phyloP scores from a whole-genome alignment of 2,329 filamentous ascomycete genomes.

The Pseudocercospora eumusae region DNA sequence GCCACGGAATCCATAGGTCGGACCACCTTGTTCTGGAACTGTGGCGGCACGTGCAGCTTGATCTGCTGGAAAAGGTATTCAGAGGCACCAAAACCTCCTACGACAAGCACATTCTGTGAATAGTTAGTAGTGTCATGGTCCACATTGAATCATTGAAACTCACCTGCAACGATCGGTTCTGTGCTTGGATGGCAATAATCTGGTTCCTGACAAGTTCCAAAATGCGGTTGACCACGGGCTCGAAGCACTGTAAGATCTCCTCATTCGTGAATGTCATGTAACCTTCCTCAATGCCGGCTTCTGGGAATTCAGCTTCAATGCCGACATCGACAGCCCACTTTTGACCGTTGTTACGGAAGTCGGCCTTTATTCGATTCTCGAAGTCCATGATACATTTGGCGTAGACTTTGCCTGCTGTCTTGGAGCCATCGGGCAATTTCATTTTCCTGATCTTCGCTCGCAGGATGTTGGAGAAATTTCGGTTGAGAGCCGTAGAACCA shows the following conservation, averaged over 20 bases:
- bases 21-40: slow-evolving; percentile 98
- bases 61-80: slow-evolving; percentile 99
- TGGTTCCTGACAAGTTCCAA: slow-evolving; percentile 95
- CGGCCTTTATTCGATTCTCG: slow-evolving; percentile 98
- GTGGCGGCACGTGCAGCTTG: slow-evolving; percentile 94
- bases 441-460: slow-evolving; percentile 98
- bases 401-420: slow-evolving; percentile 96
- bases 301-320: slow-evolving; percentile 96
- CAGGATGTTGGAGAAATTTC: slow-evolving; percentile 97
- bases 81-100: slow-evolving; percentile 96
- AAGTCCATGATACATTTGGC: slow-evolving; percentile 99
- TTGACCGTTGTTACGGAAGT: slow-evolving; percentile 98
- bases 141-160: slow-evolving; percentile 27
- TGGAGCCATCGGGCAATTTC: slow-evolving; percentile 96
- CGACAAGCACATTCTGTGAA: slow-evolving; percentile 80
- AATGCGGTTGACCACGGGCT: slow-evolving; percentile 96
- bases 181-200: slow-evolving; percentile 97
- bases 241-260: slow-evolving; percentile 97
- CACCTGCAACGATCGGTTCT: slow-evolving; percentile 85
- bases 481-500: slow-evolving; percentile 95
- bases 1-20: slow-evolving; percentile 98
- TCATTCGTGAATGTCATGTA: slow-evolving; percentile 99
- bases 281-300: slow-evolving; percentile 96
- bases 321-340: slow-evolving; percentile 98
- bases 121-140: slow-evolving; percentile 33